Evolutionary conservation across 768 basidiomycete species (phyloP), one percentile per base, ranked within the genome.

Genomic region (Psilocybe sp.): DNA sequence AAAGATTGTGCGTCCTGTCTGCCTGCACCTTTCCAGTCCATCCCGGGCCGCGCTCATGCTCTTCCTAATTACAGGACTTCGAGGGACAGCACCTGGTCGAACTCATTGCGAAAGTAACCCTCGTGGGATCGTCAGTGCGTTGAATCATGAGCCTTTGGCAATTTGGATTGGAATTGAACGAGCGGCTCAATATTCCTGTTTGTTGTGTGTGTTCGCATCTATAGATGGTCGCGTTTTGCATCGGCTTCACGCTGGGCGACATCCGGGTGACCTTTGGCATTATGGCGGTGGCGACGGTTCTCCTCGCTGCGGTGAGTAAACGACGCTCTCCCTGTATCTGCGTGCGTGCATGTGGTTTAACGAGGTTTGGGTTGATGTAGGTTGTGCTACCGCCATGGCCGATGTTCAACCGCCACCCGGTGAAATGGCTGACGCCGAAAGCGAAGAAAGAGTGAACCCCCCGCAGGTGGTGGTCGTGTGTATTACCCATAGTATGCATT

Each of bases 351-450:
- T n/a, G n/a, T n/a, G n/a, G 36, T 47, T 53, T 19, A 40, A 31
- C 11, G 18, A 15, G 40, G 19, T 38, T 43, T 33, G 15, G 40
- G 19, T 38, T 43, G 31, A 7, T 37, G 34, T 54, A 89, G 88
- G 64, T 74, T 41, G 70, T 82, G 11, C 52, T 90, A 4, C 89
- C 88, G 0, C 82, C 83, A 8, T 91, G 89, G 89, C 77, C 82
- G 0, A 68, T 78, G 65, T 87, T 73, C 67, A 85, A 82, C 55
- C 64, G 64, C 12, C 76, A 87, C 60, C 80, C 83, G 13, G 80
- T 85, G 34, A 70, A 75, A 54, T 87, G 84, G 85, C 65, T 85
- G 14, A 72, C 80, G 3, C 31, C 45, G 51, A 53, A 59, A 36
- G 54, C 58, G 68, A 76, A 61, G 64, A 65, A 49, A 39, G 43